Percentiles rank a stretch among this genome's conserved stretches.
These are phyloP conservation scores for Hermanozyma aechmeae DNA, from an alignment of 805 yeast species.

Conservation along the genomic window DNA sequence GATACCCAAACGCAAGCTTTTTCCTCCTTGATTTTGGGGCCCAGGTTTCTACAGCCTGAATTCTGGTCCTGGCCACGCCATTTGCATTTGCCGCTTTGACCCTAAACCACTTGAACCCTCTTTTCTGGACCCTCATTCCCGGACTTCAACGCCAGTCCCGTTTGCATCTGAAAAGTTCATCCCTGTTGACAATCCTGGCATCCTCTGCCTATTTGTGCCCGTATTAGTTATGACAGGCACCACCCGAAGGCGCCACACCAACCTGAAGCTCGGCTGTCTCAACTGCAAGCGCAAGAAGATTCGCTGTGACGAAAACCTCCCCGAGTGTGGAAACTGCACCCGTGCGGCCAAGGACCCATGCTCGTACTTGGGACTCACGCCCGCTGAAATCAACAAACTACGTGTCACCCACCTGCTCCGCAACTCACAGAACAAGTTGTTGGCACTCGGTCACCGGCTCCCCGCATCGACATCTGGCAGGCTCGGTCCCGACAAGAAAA, in stretches of 20 bases:
- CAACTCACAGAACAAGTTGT: constrained; percentile 16
- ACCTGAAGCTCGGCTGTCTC: constrained; percentile 20
- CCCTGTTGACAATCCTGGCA: no score
- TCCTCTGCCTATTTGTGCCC: neutral
- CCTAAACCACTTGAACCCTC: no score
- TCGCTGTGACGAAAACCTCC: constrained; percentile 21
- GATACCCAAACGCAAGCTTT: no score
- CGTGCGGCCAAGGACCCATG: constrained; percentile 17
- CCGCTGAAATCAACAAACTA: constrained; percentile 13
- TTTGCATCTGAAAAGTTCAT: no score
- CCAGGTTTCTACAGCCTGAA: no score
- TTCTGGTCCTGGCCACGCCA: no score
- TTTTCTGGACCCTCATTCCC: no score
- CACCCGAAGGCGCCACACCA: constrained; percentile 18
- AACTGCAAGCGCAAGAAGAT: constrained; percentile 23
- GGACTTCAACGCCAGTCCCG: no score
- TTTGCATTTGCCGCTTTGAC: no score
- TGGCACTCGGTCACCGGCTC: constrained; percentile 15
- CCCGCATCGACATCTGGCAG: constrained; percentile 19
- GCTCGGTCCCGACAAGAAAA: no score
- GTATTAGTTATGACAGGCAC: neutral
- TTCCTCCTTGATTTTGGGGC: no score
- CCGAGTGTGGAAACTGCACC: constrained; percentile 18
- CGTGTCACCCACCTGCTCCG: constrained; percentile 19
- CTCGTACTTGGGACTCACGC: constrained; percentile 14